These are phyloP conservation scores for Russula emetica DNA, from an alignment of 768 basidiomycete species.

Conservation along the genomic window DNA sequence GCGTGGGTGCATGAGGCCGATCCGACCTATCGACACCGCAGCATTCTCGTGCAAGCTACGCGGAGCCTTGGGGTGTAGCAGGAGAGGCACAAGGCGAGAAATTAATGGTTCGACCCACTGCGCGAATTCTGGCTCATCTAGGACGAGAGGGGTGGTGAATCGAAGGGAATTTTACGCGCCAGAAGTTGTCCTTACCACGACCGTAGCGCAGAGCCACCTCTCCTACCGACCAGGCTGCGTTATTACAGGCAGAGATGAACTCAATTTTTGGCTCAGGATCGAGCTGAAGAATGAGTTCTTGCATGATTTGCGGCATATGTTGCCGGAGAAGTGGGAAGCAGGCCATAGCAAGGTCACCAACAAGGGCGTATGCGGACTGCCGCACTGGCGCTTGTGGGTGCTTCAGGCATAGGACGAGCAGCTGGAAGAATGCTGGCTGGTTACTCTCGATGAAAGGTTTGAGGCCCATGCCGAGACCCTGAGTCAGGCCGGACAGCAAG, in stretches of 20 bases:
- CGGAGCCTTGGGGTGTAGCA: slow-evolving; percentile 88
- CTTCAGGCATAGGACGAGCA: slow-evolving; percentile 87
- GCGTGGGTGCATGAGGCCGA: slow-evolving; percentile 87
- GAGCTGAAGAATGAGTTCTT: slow-evolving; percentile 82
- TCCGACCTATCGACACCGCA: slow-evolving; percentile 94
- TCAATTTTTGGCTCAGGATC: slow-evolving; percentile 91
- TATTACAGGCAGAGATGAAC: slow-evolving; percentile 96
- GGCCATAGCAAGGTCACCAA: slow-evolving; percentile 96
- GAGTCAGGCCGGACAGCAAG: slow-evolving; percentile 90
- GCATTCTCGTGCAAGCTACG: slow-evolving; percentile 96
- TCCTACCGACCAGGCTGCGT: slow-evolving; percentile 99
- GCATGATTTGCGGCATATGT: slow-evolving; percentile 84
- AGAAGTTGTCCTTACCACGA: slow-evolving; percentile 47
- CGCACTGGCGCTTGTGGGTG: slow-evolving; percentile 94
- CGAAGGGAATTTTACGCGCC: neutral
- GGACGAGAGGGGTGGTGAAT: slow-evolving; percentile 1
- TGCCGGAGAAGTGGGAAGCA: slow-evolving; percentile 86
- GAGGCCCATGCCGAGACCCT: slow-evolving; percentile 80
- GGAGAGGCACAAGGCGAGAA: slow-evolving; percentile 84
- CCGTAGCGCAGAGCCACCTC: slow-evolving; percentile 94
- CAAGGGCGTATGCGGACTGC: slow-evolving; percentile 96
- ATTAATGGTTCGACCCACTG: slow-evolving; percentile 89
- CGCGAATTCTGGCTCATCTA: slow-evolving; percentile 82
- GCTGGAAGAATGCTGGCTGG: slow-evolving; percentile 72
- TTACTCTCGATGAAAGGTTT: slow-evolving; percentile 64